Conservation (phyloP, 2,329 filamentous ascomycete genomes). For the Emergomyces africanus region DNA sequence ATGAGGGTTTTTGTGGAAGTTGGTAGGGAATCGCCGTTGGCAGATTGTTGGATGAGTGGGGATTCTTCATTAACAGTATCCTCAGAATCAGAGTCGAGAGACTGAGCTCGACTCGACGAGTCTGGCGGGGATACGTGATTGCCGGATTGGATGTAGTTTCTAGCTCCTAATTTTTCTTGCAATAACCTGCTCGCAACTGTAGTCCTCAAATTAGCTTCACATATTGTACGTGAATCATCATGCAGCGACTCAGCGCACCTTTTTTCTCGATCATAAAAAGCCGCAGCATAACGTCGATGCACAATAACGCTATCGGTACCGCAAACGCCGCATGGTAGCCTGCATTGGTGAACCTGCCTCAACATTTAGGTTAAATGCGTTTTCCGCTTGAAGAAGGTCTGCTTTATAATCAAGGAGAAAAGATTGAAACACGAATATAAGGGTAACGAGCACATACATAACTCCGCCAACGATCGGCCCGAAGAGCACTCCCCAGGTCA, state of each 20-base stretch:
- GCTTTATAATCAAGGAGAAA: neutral
- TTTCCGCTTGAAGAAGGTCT: constrained; percentile 9
- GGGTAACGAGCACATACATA: constrained; percentile 36
- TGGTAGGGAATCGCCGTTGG: neutral
- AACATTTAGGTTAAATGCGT: neutral
- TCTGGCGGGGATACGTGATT: neutral
- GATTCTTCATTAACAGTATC: neutral
- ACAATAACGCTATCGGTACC: constrained; percentile 35
- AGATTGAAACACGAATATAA: neutral
- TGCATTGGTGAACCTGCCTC: constrained; percentile 6
- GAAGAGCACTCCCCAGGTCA: constrained; percentile 44
- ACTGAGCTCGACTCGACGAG: neutral
- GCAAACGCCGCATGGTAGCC: constrained; percentile 21
- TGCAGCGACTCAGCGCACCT: neutral
- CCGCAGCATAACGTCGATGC: constrained; percentile 48
- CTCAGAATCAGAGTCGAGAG: neutral
- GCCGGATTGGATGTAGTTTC: neutral
- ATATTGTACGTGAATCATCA: neutral
- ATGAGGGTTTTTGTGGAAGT: constrained; percentile 8
- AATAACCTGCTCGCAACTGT: neutral
- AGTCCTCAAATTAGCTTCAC: neutral
- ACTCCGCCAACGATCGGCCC: constrained; percentile 48
- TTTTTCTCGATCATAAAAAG: constrained; percentile 46
- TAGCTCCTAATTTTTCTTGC: neutral
- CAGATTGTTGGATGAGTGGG: neutral